phyloP scores from a whole-genome alignment of 1,139 yeast species.

The Keqinozyma sinolaborantium region DNA sequence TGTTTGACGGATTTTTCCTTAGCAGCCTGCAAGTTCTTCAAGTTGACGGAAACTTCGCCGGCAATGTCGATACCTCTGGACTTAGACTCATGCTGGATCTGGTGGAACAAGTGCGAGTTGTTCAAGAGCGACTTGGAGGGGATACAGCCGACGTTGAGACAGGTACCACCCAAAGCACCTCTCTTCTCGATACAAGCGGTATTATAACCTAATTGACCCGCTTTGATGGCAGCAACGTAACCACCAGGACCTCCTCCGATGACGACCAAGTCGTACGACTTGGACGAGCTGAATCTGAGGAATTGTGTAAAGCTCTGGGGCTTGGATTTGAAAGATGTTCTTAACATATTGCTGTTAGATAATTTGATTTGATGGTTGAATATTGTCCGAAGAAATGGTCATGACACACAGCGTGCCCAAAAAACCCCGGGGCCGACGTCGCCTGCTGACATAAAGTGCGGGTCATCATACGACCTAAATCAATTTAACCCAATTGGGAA shows the following conservation, averaged over 20 bases:
- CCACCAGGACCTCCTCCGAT: constrained; percentile 99
- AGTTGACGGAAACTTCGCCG: constrained; percentile 70
- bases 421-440: neutral
- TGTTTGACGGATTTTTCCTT: constrained; percentile 88
- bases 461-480: too few species aligned
- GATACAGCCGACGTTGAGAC: constrained; percentile 97
- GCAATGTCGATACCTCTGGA: constrained; percentile 85
- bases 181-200: constrained; percentile 97
- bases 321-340: constrained; percentile 4
- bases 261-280: constrained; percentile 80
- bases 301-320: constrained; percentile 20
- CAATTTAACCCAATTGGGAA: neutral
- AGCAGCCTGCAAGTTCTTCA: constrained; percentile 81
- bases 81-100: constrained; percentile 79
- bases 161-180: constrained; percentile 96
- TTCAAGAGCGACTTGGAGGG: constrained; percentile 95
- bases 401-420: neutral
- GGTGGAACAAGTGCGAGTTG: constrained; percentile 92
- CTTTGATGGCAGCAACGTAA: constrained; percentile 96
- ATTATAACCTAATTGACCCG: constrained; percentile 91
- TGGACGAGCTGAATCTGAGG: constrained; percentile 36
- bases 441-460: too few species aligned
- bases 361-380: constrained; percentile 12
- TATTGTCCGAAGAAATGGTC: constrained; percentile 12
- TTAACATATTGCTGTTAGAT: constrained; percentile 7